Percentiles rank a stretch among this genome's conserved stretches.
Conservation (phyloP, 352 stramenopile species). For the Phytophthora constricta region DNA sequence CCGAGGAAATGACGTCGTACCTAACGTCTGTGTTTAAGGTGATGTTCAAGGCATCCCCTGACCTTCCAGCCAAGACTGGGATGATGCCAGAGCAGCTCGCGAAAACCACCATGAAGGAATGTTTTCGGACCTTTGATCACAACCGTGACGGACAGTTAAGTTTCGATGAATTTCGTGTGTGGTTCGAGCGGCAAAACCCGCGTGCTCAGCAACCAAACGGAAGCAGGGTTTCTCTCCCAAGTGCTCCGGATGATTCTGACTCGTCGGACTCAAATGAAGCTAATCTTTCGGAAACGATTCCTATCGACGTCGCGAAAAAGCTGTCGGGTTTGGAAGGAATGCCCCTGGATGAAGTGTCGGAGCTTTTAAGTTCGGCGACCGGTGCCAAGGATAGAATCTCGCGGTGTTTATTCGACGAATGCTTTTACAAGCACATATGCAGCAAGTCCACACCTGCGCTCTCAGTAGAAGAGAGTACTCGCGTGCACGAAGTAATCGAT, state of each 20-base stretch:
- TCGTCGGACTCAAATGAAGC: slow-evolving; percentile 25
- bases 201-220: slow-evolving; percentile 21
- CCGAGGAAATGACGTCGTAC: slow-evolving; percentile 86
- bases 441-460: slow-evolving; percentile 29
- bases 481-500: slow-evolving; percentile 77
- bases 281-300: slow-evolving; percentile 38
- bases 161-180: slow-evolving; percentile 82
- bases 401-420: slow-evolving; percentile 72
- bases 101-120: slow-evolving; percentile 72
- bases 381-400: slow-evolving; percentile 64
- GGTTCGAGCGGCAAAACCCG: slow-evolving; percentile 72
- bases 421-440: slow-evolving; percentile 78
- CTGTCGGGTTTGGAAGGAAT: slow-evolving; percentile 72
- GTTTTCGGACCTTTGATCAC: slow-evolving; percentile 78
- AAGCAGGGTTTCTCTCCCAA: slow-evolving; percentile 6
- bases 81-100: slow-evolving; percentile 74
- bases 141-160: slow-evolving; percentile 82
- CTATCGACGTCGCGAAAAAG: slow-evolving; percentile 75
- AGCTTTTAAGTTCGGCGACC: slow-evolving; percentile 59
- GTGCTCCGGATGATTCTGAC: slow-evolving; percentile 17
- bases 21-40: slow-evolving; percentile 88
- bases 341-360: slow-evolving; percentile 62
- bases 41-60: slow-evolving; percentile 83
- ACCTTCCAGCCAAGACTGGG: slow-evolving; percentile 57
- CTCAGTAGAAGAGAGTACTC: slow-evolving; percentile 56